Conservation (phyloP, 2,329 filamentous ascomycete genomes). For the Rhinocladiella mackenziei region DNA sequence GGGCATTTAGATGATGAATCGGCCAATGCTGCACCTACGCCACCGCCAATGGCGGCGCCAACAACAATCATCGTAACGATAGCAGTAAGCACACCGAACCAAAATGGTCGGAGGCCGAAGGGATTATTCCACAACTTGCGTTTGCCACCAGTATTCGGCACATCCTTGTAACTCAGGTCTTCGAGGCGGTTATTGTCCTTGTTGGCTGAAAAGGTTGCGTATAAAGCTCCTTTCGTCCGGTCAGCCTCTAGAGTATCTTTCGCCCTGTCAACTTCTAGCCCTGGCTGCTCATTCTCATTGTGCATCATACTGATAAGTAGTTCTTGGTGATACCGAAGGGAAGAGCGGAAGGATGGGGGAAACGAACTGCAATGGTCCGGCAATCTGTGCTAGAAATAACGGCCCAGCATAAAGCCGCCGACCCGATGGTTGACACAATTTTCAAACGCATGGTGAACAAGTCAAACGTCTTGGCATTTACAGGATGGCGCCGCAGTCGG, state of each 20-base stretch:
- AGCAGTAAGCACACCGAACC: slow-evolving; percentile 4
- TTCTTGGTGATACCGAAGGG: no score
- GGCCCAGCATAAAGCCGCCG: no score
- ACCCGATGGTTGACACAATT: no score
- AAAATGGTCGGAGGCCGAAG: slow-evolving; percentile 1
- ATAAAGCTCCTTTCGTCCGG: not conserved
- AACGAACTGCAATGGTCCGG: no score
- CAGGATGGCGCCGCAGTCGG: no score
- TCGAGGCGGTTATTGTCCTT: not conserved
- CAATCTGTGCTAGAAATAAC: no score
- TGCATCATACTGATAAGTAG: no score
- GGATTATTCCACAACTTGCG: not conserved
- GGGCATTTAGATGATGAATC: slow-evolving; percentile 2
- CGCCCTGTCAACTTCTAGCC: not conserved
- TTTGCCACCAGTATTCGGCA: not conserved
- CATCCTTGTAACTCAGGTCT: not conserved
- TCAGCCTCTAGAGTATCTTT: not conserved
- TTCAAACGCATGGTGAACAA: no score
- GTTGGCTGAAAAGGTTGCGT: not conserved
- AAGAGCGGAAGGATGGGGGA: no score
- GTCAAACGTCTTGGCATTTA: no score
- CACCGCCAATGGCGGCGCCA: slow-evolving; percentile 1
- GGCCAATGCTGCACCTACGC: not conserved
- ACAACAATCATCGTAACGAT: slow-evolving; percentile 2
- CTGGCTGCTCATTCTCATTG: not conserved